phyloP scores from a whole-genome alignment of 139 green algal species.

The Chlorella sp. region DNA sequence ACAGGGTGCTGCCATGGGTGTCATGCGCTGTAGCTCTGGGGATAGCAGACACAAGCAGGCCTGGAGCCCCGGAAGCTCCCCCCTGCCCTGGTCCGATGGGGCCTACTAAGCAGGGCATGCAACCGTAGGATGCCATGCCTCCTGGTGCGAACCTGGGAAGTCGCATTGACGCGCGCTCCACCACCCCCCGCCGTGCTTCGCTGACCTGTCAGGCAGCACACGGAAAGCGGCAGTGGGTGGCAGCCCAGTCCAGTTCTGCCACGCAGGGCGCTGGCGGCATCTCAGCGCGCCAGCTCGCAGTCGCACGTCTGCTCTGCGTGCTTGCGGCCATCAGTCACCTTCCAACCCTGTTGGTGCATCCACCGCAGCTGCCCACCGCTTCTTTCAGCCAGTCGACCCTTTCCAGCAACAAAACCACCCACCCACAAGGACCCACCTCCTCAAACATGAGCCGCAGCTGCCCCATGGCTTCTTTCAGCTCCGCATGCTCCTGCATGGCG shows the following conservation, averaged over 20 bases:
- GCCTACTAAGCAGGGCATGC: background rate
- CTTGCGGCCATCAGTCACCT: too few relatives aligned
- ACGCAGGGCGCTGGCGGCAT: too few relatives aligned
- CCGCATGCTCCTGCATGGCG: conserved; percentile 26
- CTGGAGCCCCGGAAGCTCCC: too few relatives aligned
- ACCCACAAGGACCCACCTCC: background rate
- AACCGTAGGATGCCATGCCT: background rate
- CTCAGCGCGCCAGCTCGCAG: too few relatives aligned
- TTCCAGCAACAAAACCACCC: background rate
- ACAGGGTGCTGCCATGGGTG: background rate
- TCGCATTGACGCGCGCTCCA: background rate
- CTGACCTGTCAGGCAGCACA: background rate
- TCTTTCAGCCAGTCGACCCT: background rate
- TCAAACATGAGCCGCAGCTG: conserved; percentile 8
- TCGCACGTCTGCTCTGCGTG: too few relatives aligned
- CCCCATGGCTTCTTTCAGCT: background rate
- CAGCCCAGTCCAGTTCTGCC: too few relatives aligned
- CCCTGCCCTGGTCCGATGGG: too few relatives aligned
- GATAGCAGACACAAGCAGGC: too few relatives aligned
- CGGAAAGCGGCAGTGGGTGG: too few relatives aligned
- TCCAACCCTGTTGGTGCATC: too few relatives aligned
- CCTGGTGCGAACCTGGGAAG: background rate
- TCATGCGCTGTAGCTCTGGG: background rate
- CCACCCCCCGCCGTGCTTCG: background rate
- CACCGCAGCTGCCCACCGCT: too few relatives aligned